Conservation (phyloP, 208 protist genomes). For the Crithidia bombi region DNA sequence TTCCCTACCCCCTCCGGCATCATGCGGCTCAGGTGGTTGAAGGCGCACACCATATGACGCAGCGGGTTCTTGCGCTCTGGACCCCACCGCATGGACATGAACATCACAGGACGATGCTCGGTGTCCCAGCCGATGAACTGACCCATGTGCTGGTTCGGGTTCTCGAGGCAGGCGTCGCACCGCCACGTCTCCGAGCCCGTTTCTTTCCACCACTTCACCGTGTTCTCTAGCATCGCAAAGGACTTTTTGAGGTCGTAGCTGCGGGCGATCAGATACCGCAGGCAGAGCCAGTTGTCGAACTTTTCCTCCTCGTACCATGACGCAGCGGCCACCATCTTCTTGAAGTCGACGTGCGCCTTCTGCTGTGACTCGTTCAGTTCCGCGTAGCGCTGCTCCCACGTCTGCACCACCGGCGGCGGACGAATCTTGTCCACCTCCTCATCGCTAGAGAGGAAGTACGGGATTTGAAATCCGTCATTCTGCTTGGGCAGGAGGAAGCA, state of each 20-base stretch:
- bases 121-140: conserved; percentile 87
- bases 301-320: conserved; percentile 64
- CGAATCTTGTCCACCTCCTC: conserved; percentile 64
- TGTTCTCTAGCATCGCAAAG: conserved; percentile 68
- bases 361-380: conserved; percentile 59
- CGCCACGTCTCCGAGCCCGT: conserved; percentile 53
- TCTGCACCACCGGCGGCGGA: conserved; percentile 78
- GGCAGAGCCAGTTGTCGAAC: conserved; percentile 64
- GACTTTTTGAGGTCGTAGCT: conserved; percentile 71
- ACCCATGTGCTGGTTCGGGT: conserved; percentile 79
- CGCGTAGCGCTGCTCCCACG: conserved; percentile 65
- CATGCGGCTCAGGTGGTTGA: conserved; percentile 70
- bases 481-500: conserved; percentile 75
- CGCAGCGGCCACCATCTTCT: conserved; percentile 42
- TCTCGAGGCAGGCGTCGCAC: conserved; percentile 59
- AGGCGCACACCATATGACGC: conserved; percentile 65
- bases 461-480: conserved; percentile 82
- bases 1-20: conserved; percentile 88
- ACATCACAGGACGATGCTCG: conserved; percentile 75
- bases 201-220: conserved; percentile 72
- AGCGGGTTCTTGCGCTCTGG: conserved; percentile 77
- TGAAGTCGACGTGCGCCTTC: conserved; percentile 38
- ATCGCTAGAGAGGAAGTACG: conserved; percentile 70
- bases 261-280: conserved; percentile 78
- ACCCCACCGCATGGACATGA: conserved; percentile 87